Evolutionary conservation across 140 eudicot species (phyloP).

Genomic region (Erigeron philadelphicus): DNA sequence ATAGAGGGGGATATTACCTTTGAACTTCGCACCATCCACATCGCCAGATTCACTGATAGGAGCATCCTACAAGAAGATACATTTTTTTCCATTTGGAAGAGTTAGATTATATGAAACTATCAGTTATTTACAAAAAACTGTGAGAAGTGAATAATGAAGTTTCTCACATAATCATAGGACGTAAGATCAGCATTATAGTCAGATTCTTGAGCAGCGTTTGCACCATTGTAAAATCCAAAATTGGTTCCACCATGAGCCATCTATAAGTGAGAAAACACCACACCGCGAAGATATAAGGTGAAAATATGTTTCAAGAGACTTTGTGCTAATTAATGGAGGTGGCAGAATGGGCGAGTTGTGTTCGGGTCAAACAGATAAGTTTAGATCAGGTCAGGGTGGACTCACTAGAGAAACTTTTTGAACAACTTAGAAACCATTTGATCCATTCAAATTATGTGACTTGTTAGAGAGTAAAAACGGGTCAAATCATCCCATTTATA

Average conservation of each 20-base stretch:
- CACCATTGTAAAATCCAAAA: slow-evolving; percentile 90
- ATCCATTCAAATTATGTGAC: neutral
- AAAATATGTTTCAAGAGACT: neutral
- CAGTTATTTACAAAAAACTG: neutral
- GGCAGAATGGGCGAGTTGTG: neutral
- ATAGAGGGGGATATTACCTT: slow-evolving; percentile 41
- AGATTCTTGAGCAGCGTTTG: slow-evolving; percentile 66
- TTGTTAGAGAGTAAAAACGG: neutral
- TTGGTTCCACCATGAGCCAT: slow-evolving; percentile 99
- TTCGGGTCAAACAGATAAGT: neutral
- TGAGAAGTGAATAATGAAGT: neutral
- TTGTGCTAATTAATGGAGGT: neutral
- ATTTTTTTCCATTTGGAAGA: slow-evolving; percentile 1
- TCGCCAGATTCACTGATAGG: slow-evolving; percentile 92
- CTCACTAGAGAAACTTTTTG: neutral
- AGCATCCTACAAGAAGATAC: slow-evolving; percentile 62
- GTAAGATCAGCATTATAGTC: slow-evolving; percentile 91
- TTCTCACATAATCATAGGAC: slow-evolving; percentile 89
- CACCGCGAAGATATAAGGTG: slow-evolving; percentile 14
- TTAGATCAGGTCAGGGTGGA: neutral
- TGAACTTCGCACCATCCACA: slow-evolving; percentile 69
- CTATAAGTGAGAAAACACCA: slow-evolving; percentile 31
- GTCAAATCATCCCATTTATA: neutral
- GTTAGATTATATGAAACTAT: neutral
- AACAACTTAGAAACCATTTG: neutral